These are phyloP conservation scores for Dendrothele bispora DNA, from an alignment of 768 basidiomycete species.

Conservation along the genomic window DNA sequence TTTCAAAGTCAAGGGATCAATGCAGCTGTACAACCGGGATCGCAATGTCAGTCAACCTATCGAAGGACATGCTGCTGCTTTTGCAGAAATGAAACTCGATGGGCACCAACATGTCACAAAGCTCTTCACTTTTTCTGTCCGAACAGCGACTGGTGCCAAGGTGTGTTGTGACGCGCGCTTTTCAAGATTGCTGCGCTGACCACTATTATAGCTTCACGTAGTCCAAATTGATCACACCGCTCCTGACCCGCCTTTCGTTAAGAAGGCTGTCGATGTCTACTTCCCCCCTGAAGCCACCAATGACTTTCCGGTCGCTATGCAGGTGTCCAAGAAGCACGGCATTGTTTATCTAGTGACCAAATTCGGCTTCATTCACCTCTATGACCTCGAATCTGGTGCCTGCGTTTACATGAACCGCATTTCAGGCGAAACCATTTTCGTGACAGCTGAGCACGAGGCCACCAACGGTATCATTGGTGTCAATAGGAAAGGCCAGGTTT, in stretches of 20 bases:
- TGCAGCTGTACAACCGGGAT: conserved; percentile 95
- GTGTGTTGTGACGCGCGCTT: conserved; percentile 41
- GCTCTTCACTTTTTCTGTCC: conserved; percentile 91
- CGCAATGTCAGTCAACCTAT: conserved; percentile 96
- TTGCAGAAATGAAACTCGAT: conserved; percentile 89
- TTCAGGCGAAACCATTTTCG: conserved; percentile 98
- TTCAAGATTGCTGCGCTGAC: background rate
- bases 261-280: conserved; percentile 98
- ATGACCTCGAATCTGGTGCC: conserved; percentile 94
- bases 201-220: conserved; percentile 75
- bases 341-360: conserved; percentile 98
- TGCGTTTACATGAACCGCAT: conserved; percentile 99
- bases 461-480: conserved; percentile 97
- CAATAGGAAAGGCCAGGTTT: conserved; percentile 98
- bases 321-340: conserved; percentile 95
- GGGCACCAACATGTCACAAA: conserved; percentile 85
- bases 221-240: conserved; percentile 97
- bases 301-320: conserved; percentile 99
- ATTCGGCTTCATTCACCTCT: conserved; percentile 98
- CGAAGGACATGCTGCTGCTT: conserved; percentile 97
- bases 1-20: conserved; percentile 98
- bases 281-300: conserved; percentile 98
- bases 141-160: conserved; percentile 98
- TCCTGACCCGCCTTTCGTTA: conserved; percentile 88
- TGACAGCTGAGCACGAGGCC: conserved; percentile 94